phyloP scores from a whole-genome alignment of 2,329 filamentous ascomycete genomes.

The Cordyceps cateniannulata region DNA sequence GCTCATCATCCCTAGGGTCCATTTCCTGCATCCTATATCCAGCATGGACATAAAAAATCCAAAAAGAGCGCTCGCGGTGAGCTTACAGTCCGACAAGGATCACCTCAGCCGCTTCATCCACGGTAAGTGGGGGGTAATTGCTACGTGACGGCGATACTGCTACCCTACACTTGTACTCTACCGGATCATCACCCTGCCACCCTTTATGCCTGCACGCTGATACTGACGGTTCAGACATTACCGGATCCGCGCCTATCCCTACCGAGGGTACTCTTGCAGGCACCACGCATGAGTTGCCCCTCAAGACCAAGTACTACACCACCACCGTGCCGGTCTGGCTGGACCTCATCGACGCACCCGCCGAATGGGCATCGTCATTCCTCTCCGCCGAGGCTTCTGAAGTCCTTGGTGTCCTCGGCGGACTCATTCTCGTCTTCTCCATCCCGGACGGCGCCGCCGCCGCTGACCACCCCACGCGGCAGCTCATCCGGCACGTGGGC shows the following conservation, averaged over 20 bases:
- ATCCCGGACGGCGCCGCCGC: constrained; percentile 17
- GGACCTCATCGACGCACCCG: constrained; percentile 48
- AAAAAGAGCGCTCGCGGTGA: constrained; percentile 52
- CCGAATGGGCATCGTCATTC: constrained; percentile 53
- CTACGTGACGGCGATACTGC: background rate
- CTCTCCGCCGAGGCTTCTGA: constrained; percentile 55
- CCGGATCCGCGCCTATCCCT: constrained; percentile 37
- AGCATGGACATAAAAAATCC: constrained; percentile 39
- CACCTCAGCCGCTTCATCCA: constrained; percentile 45
- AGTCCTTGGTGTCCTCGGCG: constrained; percentile 55
- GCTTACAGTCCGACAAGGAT: constrained; percentile 38
- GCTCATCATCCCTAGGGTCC: too few relatives aligned
- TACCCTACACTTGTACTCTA: background rate
- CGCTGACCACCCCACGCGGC: constrained; percentile 21
- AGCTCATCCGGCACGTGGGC: constrained; percentile 46
- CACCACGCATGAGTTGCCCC: constrained; percentile 47
- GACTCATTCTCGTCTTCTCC: constrained; percentile 41
- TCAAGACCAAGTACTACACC: constrained; percentile 56
- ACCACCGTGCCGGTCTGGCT: constrained; percentile 59
- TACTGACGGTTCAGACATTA: constrained; percentile 38
- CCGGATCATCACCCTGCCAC: background rate
- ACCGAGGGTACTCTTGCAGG: constrained; percentile 46
- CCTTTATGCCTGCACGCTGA: background rate
- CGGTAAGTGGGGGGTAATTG: constrained; percentile 32
- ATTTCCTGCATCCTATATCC: background rate